Evolutionary conservation across 2,329 filamentous ascomycete genomes (phyloP), one percentile per base, ranked within the genome.

Genomic region (Penicillium sp.): DNA sequence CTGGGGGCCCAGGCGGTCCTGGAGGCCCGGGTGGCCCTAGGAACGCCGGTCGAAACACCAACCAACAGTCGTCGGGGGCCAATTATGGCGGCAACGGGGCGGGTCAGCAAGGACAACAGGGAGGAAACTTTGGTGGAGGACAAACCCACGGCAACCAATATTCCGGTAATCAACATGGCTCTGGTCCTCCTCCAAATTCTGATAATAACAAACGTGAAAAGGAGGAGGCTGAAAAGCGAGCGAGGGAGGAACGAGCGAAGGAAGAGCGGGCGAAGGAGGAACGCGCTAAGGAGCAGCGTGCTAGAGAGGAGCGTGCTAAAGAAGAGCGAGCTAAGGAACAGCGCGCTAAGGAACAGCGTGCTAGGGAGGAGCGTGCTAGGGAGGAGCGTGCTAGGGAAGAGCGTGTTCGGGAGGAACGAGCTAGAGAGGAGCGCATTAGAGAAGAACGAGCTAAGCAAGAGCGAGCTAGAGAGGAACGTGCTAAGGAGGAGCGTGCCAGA

Each of bases 281-380:
- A 46, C 19, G 57, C 62, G 33, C 57, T 35, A 38, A 48, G 50
- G 17, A 65, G 56, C 33, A 58, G 59, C 62, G 52, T 4, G 64
- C 63, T 4, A 68, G 67, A 21, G 62, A 61, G 62, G 63, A 73
- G 25, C 64, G 65, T 9, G 67, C 65, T n/a, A 66, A 63, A 1
- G 70, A 74, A 51, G 70, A 73, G 4, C 69, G 66, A 38, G 69
- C 71, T n/a, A 74, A 70, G 56, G 73, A 75, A 51, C 71, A 74
- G 43, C 65, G 40, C 0, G 50, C 50, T 15, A 38, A 40, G n/a
- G n/a, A 35, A 15, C 33, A 35, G 33, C 33, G 15, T 3, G 33
- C 33, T 35, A 35, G 45, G 25, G 23, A 42, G 29, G 33, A 60
- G 38, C 27, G 57, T 61, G 37, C 57, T 42, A 35, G 50, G 45